Base-by-base conservation (phyloP, 2,329 filamentous ascomycete species). In the Nigrospora osmanthi region DNA sequence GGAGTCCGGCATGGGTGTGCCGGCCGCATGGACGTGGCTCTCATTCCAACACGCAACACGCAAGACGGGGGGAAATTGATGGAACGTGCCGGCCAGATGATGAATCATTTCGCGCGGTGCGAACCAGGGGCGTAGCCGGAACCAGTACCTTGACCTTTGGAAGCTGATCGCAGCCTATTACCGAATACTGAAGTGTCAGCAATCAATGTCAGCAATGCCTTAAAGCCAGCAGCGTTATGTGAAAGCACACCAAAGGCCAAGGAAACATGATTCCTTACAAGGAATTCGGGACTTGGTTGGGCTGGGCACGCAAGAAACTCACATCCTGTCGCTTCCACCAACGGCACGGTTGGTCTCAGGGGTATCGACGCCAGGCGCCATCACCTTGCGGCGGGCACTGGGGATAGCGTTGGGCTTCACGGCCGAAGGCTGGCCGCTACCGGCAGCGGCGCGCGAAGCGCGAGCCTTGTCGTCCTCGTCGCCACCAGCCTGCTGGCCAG, bases 241-340 rank as follows among this genome's bases (percentile, higher is more conserved):
- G 68, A 75, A 39, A 75, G 76, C 81, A 83, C 81, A 87, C 80
- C 79, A 85, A 83, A 87, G 83, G 83, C 81, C 83, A 85, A 81
- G 83, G 84, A 80, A 83, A 79, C 83, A 79, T 64, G 78, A 82
- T 85, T 85, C 84, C 87, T 91, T 90, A 89, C 85, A 83, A 87
- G 80, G 81, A 85, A 83, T 80, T 73, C 73, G 50, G 53, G 51
- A 48, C 48, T 68, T 63, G 66, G 65, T 61, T 68, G 66, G 68
- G 71, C 74, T 70, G 58, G 61, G 74, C 70, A 76, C 58, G 58
- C 59, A 58, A 80, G 75, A 76, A 73, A 94, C 89, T 95, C 87
- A 95, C 89, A 95, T 95, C 87, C 89, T 85, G 75, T 89, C 85
- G 77, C 83, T 88, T 72, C 83, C 83, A 67, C 83, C 84, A 63